Base-by-base conservation (phyloP, 805 yeast species). In the Candida methanosorbosa region DNA sequence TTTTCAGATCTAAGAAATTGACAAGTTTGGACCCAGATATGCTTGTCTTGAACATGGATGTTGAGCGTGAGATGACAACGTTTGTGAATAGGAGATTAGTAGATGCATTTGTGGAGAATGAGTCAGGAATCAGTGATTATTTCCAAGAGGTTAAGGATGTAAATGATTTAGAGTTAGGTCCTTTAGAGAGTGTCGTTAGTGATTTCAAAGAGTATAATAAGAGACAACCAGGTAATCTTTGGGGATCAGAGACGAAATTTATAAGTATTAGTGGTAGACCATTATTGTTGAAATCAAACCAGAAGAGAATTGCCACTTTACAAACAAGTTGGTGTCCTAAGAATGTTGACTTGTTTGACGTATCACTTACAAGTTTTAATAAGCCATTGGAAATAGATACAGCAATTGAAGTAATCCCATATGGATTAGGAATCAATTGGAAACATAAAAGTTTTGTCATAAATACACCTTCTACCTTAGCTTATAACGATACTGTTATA, bases 101-200 rank as follows among this genome's bases (percentile, higher is more conserved):
- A 18, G 57, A 53, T 27, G 57, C 62, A 4, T 50, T 57, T 34
- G 41, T 52, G 40, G 37, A 38, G 9, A 53, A 57, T 36, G 63
- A 57, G 36, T 37, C 48, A 18, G 53, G 49, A 6, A 46, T 57
- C 11, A 42, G 46, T 2, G 51, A 52, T 27, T 46, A 35, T 23
- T 52, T 57, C 29, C 34, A 43, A 21, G 23, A 21, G 28, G 23
- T 21, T 11, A 38, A 21, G 11, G 23, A 21, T 11, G 11, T 21
- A 9, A 21, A 21, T 11, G 23, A 21, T 21, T 21, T 21, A 11
- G 23, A 8, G 11, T 11, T 21, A 11, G 23, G 23, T 9, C 23
- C 8, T 9, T 11, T 11, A 21, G 23, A 21, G 11, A 9, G 11
- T 8, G 8, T 21, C 11, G 23, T 21, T 21, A 21, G 23, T 21